Evolutionary conservation across 176 grass and related monocot species (phyloP).

Genomic region (Musa itinerans): DNA sequence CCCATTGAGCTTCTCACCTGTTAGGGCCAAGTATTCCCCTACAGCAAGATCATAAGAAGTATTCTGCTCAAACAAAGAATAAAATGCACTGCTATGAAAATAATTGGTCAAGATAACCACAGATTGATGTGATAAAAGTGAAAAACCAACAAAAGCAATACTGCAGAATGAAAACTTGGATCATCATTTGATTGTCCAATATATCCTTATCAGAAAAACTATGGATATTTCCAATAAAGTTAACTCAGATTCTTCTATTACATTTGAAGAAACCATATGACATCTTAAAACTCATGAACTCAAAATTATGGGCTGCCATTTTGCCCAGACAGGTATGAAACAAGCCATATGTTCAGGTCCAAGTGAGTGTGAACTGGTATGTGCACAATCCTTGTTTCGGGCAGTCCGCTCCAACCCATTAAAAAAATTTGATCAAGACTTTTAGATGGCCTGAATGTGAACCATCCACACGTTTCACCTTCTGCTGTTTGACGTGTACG

Average conservation of each 20-base stretch:
- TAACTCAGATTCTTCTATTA: background rate
- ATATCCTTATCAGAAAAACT: background rate
- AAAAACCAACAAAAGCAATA: background rate
- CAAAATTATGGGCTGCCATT: too few species aligned
- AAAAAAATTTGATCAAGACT: too few species aligned
- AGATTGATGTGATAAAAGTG: background rate
- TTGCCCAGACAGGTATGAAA: too few species aligned
- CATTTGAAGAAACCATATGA: background rate
- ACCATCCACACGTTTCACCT: too few species aligned
- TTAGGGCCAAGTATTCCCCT: conserved; percentile 89
- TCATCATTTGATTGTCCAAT: background rate
- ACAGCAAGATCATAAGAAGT: background rate
- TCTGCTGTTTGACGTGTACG: too few species aligned
- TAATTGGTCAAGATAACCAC: background rate
- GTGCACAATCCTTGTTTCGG: too few species aligned
- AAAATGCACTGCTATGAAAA: background rate
- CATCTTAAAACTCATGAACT: too few species aligned
- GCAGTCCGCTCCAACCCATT: too few species aligned
- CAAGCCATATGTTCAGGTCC: too few species aligned
- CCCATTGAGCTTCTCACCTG: conserved; percentile 78
- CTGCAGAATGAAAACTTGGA: background rate
- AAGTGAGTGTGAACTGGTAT: too few species aligned
- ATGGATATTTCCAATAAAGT: background rate
- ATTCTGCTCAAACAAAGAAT: too few species aligned
- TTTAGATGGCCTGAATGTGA: too few species aligned